Evolutionary conservation across 306 rosid genomes (phyloP), one percentile per base, ranked within the genome.

Genomic region (Castanea mollissima): DNA sequence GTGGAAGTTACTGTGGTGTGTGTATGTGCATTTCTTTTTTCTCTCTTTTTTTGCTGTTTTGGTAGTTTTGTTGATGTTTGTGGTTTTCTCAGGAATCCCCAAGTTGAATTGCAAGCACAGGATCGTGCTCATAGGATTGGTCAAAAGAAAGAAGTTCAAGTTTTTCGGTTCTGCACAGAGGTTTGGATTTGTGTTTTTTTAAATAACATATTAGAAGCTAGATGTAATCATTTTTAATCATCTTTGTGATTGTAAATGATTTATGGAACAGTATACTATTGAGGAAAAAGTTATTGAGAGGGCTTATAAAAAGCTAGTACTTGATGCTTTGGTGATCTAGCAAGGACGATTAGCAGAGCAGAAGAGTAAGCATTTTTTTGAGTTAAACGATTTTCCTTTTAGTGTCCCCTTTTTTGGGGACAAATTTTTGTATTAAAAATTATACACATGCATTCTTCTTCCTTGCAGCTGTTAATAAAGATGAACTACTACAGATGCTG

Each of bases 41-140:
- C 27, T 25, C 1, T 25, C 27, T 25, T 25, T 25, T 25, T 3
- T 35, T 35, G 41, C 5, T 64, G 6, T 20, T 64, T 64, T 31
- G 70, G 21, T 2, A 11, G 41, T 69, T 69, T 74, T 82, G 55
- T 60, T 85, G 79, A 56, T 65, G 58, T 58, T 78, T 81, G 54
- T 11, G 57, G 67, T 46, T 71, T 70, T 77, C 83, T 25, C 27
- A 95, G 99, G 99, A 94, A 94, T 65, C 99, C 99, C n/a, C 99
- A 94, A 87, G 99, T 91, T 85, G 99, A 94, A 84, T 78, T 95
- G 84, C 99, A 95, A 79, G 99, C 99, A 78, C 99, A 95, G 75
- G 99, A 95, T 73, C 97, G 99, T 77, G 99, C 99, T 82, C 99
- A 95, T 78, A 92, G 99, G 86, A 95, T 95, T 91, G 99, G 99